Evolutionary conservation across 2,329 filamentous ascomycete genomes (phyloP).

Genomic region (Talaromyces sp.): DNA sequence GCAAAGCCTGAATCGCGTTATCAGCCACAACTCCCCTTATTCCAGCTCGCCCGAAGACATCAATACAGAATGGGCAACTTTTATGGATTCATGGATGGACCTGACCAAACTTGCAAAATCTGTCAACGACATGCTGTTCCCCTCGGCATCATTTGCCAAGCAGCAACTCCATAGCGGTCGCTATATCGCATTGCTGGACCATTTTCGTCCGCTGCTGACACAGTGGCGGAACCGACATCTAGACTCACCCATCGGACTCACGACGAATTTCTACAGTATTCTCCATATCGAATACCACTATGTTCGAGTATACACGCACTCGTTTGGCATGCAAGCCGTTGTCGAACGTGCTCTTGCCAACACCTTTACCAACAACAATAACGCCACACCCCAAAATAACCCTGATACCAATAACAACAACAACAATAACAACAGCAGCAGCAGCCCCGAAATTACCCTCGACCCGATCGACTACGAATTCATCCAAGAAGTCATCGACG

Average conservation of each 20-base stretch:
- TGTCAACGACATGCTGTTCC: constrained; percentile 50
- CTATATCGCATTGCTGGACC: constrained; percentile 45
- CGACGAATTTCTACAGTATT: constrained; percentile 38
- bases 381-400: not conserved
- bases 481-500: constrained; percentile 52
- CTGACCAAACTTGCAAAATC: constrained; percentile 45
- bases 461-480: constrained; percentile 48
- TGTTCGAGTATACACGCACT: constrained; percentile 38
- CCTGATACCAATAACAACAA: not conserved
- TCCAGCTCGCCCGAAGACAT: not conserved
- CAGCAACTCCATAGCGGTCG: constrained; percentile 31
- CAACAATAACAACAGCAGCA: not conserved
- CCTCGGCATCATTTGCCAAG: constrained; percentile 18
- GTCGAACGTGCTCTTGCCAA: constrained; percentile 47
- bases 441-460: constrained; percentile 22
- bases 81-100: constrained; percentile 49
- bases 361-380: constrained; percentile 14
- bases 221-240: constrained; percentile 34
- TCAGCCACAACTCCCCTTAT: constrained; percentile 11
- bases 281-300: constrained; percentile 50
- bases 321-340: constrained; percentile 51
- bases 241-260: constrained; percentile 17
- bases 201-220: constrained; percentile 31
- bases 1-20: constrained; percentile 32
- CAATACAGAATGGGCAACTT: constrained; percentile 42